Percentiles rank a stretch among this genome's conserved stretches.
Conservation (phyloP, 768 basidiomycete genomes). For the Pleurotus cornucopiae region DNA sequence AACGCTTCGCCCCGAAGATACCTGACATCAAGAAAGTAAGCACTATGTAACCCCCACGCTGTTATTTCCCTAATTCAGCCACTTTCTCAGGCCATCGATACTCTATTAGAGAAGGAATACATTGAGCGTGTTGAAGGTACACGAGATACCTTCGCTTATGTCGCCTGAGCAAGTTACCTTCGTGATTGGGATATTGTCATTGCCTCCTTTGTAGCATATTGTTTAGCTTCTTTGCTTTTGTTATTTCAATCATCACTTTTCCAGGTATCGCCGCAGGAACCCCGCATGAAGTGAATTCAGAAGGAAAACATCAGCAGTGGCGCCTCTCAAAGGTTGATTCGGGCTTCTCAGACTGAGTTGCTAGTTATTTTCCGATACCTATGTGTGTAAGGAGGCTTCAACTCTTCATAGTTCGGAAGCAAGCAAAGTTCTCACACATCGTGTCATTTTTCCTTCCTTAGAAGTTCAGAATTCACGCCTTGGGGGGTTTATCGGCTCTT, state of each 20-base stretch:
- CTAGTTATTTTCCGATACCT: no score
- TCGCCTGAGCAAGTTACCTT: conserved; percentile 40
- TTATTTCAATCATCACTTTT: not conserved
- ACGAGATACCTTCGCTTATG: conserved; percentile 84
- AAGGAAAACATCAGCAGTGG: no score
- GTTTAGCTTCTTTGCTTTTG: not conserved
- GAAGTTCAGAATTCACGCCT: no score
- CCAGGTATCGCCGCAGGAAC: not conserved
- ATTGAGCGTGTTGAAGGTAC: conserved; percentile 90
- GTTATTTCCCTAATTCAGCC: conserved; percentile 11
- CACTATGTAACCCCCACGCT: not conserved
- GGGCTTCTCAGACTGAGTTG: no score
- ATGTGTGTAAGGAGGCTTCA: no score
- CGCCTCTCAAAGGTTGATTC: no score
- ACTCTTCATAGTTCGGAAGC: no score
- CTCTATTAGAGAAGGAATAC: conserved; percentile 94
- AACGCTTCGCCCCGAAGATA: conserved; percentile 89
- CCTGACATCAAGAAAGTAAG: conserved; percentile 93
- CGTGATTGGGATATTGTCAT: not conserved
- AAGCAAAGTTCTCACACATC: no score
- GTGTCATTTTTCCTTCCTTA: no score
- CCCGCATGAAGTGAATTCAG: no score
- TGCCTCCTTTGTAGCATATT: conserved; percentile 1
- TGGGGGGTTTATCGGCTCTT: no score
- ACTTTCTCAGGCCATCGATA: conserved; percentile 74